Conservation (phyloP, 2,329 filamentous ascomycete species). For the Fonsecaea pedrosoi region DNA sequence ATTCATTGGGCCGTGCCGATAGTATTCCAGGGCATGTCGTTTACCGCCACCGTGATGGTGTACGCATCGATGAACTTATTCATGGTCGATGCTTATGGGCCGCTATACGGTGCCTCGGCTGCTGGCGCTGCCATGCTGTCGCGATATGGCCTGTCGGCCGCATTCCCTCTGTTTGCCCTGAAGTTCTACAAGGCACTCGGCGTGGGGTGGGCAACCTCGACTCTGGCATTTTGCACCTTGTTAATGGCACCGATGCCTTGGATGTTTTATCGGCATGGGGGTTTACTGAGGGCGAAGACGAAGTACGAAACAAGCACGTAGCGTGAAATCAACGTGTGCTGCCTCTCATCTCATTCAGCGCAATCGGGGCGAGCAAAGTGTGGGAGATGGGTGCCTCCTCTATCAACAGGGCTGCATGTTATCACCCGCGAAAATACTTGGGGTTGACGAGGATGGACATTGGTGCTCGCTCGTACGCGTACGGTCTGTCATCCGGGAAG, state of each 20-base stretch:
- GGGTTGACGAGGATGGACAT: not conserved
- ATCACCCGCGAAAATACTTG: not conserved
- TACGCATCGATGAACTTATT: constrained; percentile 49
- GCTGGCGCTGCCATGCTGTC: constrained; percentile 42
- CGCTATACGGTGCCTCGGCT: constrained; percentile 49
- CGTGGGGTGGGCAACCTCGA: constrained; percentile 50
- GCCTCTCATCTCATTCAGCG: not conserved
- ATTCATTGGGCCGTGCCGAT: constrained; percentile 46
- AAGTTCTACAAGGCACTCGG: constrained; percentile 51
- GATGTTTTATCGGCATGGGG: constrained; percentile 46
- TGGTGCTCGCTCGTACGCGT: too few relatives aligned
- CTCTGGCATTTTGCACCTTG: constrained; percentile 48
- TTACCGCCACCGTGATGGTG: constrained; percentile 43
- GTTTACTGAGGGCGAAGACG: constrained; percentile 44
- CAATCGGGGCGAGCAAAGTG: not conserved
- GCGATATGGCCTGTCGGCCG: constrained; percentile 43
- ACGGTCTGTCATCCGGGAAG: too few relatives aligned
- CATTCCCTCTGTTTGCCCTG: constrained; percentile 51
- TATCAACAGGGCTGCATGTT: not conserved
- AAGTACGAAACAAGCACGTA: constrained; percentile 37
- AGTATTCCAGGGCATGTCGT: constrained; percentile 40
- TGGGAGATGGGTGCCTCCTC: not conserved
- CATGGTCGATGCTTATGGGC: constrained; percentile 52
- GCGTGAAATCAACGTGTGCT: not conserved
- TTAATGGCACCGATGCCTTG: constrained; percentile 49